Evolutionary conservation across 257 asterid species (phyloP).

Genomic region (Verbena officinalis): DNA sequence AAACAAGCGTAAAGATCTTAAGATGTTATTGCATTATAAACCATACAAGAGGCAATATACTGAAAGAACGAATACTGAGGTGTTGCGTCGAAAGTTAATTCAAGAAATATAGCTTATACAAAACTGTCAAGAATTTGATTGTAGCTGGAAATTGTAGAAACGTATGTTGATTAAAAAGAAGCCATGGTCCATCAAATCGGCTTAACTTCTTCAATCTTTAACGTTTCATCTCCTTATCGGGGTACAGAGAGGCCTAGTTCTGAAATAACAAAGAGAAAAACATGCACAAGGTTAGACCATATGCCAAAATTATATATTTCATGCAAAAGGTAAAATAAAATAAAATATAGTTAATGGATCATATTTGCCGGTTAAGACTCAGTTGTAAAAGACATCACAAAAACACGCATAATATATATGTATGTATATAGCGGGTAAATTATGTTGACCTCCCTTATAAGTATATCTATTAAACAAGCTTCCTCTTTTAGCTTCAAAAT

Average conservation of each 20-base stretch:
- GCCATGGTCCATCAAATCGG: conserved; percentile 33
- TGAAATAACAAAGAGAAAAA: conserved; percentile 38
- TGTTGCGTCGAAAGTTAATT: not conserved
- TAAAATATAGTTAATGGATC: not conserved
- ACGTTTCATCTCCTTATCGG: conserved; percentile 53
- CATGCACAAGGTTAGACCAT: conserved; percentile 11
- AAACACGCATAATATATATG: too few species aligned
- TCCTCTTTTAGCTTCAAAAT: too few species aligned
- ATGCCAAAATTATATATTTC: not conserved
- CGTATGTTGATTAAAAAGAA: conserved; percentile 4
- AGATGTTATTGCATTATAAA: not conserved
- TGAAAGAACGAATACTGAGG: not conserved
- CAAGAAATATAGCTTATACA: conserved; percentile 24
- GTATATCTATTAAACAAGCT: too few species aligned
- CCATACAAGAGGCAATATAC: not conserved
- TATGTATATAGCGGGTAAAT: too few species aligned
- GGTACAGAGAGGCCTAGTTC: conserved; percentile 80
- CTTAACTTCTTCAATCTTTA: conserved; percentile 37
- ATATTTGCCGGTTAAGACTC: too few species aligned
- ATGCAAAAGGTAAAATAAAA: not conserved
- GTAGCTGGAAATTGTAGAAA: conserved; percentile 9
- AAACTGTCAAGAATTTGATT: conserved; percentile 28
- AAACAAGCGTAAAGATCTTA: too few species aligned
- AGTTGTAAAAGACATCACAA: too few species aligned
- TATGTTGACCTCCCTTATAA: too few species aligned